Conservation (phyloP, 345 rosid genomes). For the Boechera divaricarpa region DNA sequence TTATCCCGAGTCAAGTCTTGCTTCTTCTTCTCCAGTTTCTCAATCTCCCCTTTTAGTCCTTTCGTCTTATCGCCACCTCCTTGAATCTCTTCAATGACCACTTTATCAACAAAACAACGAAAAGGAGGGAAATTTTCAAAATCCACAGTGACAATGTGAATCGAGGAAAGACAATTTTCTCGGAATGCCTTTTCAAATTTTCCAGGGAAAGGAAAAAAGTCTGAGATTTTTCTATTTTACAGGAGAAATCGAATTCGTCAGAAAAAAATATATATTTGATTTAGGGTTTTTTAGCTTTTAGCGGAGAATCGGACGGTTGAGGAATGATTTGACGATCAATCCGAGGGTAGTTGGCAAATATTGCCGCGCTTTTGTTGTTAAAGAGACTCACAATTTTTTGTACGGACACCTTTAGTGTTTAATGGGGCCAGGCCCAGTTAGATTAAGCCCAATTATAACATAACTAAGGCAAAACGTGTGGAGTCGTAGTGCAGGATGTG, state of each 20-base stretch:
- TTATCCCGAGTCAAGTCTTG: slow-evolving; percentile 42
- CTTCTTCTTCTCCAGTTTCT: slow-evolving; percentile 60
- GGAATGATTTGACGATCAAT: not conserved
- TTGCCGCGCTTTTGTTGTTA: not conserved
- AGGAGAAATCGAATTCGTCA: not conserved
- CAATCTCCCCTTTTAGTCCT: slow-evolving; percentile 34
- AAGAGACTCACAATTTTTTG: no score
- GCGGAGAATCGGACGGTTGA: slow-evolving; percentile 2
- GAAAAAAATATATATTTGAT: not conserved
- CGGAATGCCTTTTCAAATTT: not conserved
- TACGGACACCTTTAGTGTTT: not conserved
- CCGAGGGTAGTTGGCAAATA: not conserved
- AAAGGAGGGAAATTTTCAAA: no score
- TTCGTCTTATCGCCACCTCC: slow-evolving; percentile 29
- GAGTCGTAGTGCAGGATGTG: not conserved
- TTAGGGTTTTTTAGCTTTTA: not conserved
- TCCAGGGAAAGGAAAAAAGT: not conserved
- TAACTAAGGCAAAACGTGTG: not conserved
- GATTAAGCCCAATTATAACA: not conserved
- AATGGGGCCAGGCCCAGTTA: slow-evolving; percentile 10
- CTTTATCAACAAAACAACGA: not conserved
- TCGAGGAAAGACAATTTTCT: no score
- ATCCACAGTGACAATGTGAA: no score
- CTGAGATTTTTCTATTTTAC: no score
- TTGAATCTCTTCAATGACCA: not conserved